Evolutionary conservation across 177 flowering plant genomes (phyloP), one percentile per base, ranked within the genome.

Genomic region (Vitis hybrid): DNA sequence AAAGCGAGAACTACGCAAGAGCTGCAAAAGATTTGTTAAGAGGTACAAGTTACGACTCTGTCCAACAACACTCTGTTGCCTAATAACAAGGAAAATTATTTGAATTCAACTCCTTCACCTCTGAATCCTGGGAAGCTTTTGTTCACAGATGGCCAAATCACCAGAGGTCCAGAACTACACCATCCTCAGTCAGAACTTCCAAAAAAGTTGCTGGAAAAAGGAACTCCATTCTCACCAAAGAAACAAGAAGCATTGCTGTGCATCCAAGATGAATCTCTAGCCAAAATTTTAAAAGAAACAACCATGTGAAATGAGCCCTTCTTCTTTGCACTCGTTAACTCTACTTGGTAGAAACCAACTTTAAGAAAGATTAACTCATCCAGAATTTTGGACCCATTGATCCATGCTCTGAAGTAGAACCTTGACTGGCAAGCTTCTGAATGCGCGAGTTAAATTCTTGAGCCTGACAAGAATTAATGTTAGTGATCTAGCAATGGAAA

Each of bases 381-480:
- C 92, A 87, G 17, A 67, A 78, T 73, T 79, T 87, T 23, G 87
- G 85, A 66, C 83, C 86, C 71, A 68, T 64, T 65, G 76, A 62
- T 57, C 85, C 88, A 34, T 87, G 83, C 62, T 89, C 88, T 17
- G 84, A 89, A 57, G 85, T 81, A 51, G 93, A 80, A 59, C 96
- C 93, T 71, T 79, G 88, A 73, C 56, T 78, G 1, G 96, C 92
- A 56, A 92, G 82, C 74, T 86, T 89, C 72, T 92, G 89, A 74
- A 94, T 89, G 0, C 93, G 91, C 0, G 87, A 85, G 2, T 94
- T 88, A 75, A 94, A 92, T 66, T 92, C 98, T 68, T 86, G 88
- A 56, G 97, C 94, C 98, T 94, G 86, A 60, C 39, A 30, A 26
- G 18, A 14, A 50, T 3, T 17, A 2, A 45, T 11, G 21, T 65